Percentiles rank a stretch among this genome's conserved stretches.
phyloP scores from a whole-genome alignment of 768 basidiomycete genomes.

The Galerina sulciceps region DNA sequence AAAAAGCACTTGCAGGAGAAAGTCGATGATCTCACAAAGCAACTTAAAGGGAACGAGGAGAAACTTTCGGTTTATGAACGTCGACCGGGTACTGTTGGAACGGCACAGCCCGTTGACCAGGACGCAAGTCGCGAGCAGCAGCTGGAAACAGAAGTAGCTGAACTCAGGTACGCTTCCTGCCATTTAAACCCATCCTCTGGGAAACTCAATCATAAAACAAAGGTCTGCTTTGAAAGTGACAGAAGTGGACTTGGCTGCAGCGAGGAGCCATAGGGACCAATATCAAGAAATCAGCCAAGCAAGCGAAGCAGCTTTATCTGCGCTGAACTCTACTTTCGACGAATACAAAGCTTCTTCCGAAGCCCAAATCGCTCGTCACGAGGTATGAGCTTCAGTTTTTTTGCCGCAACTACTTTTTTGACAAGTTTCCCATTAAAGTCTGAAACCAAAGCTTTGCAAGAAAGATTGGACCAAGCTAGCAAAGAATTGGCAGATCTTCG shows the following conservation, averaged over 20 bases:
- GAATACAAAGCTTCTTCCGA: slow-evolving; percentile 80
- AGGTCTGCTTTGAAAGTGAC: slow-evolving; percentile 79
- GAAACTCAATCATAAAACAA: slow-evolving; percentile 2
- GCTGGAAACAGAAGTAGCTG: slow-evolving; percentile 83
- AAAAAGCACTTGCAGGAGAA: slow-evolving; percentile 80
- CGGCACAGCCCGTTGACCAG: slow-evolving; percentile 40
- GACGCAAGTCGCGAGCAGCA: slow-evolving; percentile 74
- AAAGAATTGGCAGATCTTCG: slow-evolving; percentile 55
- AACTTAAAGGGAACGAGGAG: slow-evolving; percentile 78
- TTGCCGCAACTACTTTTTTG: slow-evolving; percentile 33
- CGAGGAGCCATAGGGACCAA: slow-evolving; percentile 77
- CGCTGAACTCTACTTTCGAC: slow-evolving; percentile 74
- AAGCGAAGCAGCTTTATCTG: slow-evolving; percentile 75
- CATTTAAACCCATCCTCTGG: background rate
- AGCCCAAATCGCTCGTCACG: slow-evolving; percentile 63
- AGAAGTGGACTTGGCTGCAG: slow-evolving; percentile 75
- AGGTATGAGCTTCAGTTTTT: slow-evolving; percentile 50
- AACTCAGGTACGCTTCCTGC: slow-evolving; percentile 63
- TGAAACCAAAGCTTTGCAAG: slow-evolving; percentile 65
- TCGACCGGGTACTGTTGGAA: slow-evolving; percentile 43
- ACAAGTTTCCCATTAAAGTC: slow-evolving; percentile 45
- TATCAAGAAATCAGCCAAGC: slow-evolving; percentile 87
- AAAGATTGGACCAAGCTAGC: slow-evolving; percentile 57
- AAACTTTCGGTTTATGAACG: slow-evolving; percentile 89
- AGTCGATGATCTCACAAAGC: slow-evolving; percentile 59